Base-by-base conservation (phyloP, 805 yeast species). In the Tetrapisispora nanseiensis region DNA sequence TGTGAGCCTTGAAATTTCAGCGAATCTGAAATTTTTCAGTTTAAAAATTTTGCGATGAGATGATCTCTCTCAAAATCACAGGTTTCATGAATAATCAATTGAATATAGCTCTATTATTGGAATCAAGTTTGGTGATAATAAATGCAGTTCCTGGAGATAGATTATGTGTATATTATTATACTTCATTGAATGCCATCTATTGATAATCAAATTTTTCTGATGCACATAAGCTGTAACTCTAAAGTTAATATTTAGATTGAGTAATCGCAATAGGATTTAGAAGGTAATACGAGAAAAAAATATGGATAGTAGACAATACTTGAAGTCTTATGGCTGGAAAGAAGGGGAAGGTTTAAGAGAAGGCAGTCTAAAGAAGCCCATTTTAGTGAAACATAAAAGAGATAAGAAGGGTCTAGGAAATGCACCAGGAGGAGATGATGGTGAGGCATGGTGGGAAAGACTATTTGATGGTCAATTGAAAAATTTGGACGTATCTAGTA, bases 371-470 rank as follows among this genome's bases (percentile, higher is more conserved):
- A 78, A 73, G 52, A 85, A 78, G 51, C 97, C 98, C 0, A 78
- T 90, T 33, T 63, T 90, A 47, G 96, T 92, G 42, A 82, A 82
- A 50, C 97, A 90, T 56, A 87, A 92, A 63, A 80, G 78, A 51
- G 96, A 90, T 56, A 80, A 78, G 44, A 87, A 86, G 57, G 98
- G 98, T 9, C 70, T 90, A 21, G 98, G 98, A 0, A 81, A 82
- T 56, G 79, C 76, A 21, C 66, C 69, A 37, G 72, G 74, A 20
- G 66, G 69, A 9, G 80, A 78, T 40, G 92, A 86, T 50, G 75
- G 80, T 13, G 95, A 85, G 49, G 82, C 86, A 36, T 90, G 98
- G 98, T 90, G 98, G 98, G 98, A 90, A 51, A 73, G 85, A 49
- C 69, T 90, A 35, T 92, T 92, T 66, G 97, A 90, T 62, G 96